Base-by-base conservation (phyloP, 192 early-diverging fungal genomes). In the Backusella parvicylindrica region DNA sequence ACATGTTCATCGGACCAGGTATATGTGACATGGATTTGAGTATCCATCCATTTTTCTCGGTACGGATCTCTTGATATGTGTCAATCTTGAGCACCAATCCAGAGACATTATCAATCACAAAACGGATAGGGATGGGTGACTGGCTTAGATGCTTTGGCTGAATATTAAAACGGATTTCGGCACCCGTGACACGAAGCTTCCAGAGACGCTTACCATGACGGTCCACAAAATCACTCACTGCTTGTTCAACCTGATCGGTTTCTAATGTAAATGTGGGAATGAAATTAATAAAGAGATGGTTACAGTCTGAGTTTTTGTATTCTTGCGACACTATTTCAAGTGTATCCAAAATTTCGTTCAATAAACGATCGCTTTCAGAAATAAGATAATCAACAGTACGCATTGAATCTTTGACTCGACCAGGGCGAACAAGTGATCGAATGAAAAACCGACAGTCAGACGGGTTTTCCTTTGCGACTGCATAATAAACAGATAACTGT, bases 251-350 rank as follows among this genome's bases (percentile, higher is more conserved):
- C 73, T 93, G 89, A 69, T 89, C 85, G 5, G 91, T 85, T 72
- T 96, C 93, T 75, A 99, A 81, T 68, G 92, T 88, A 86, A 98
- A 98, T 36, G 92, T 96, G 6, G 97, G 96, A 79, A 99, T 91
- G 80, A 97, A 98, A 90, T 96, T 97, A 86, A 99, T 94, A 77
- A 98, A 97, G 79, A 98, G 82, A 77, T 99, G 97, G 86, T 99
- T 99, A 87, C 97, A 97, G 84, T 99, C 97, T 37, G 94, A 96
- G 87, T 97, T 96, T 76, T 95, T 94, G 78, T 96, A 90, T 71
- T 91, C 86, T 6, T 92, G 91, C 43, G 91, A 87, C 23, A 98
- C 91, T 64, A 99, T 93, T 82, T 99, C 97, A 43, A 99, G 85
- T 9, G 96, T 89, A 78, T 98, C 95, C 77, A 99, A 80, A 79